Base-by-base conservation (phyloP, 257 asterid genomes). In the Cordia subcordata region DNA sequence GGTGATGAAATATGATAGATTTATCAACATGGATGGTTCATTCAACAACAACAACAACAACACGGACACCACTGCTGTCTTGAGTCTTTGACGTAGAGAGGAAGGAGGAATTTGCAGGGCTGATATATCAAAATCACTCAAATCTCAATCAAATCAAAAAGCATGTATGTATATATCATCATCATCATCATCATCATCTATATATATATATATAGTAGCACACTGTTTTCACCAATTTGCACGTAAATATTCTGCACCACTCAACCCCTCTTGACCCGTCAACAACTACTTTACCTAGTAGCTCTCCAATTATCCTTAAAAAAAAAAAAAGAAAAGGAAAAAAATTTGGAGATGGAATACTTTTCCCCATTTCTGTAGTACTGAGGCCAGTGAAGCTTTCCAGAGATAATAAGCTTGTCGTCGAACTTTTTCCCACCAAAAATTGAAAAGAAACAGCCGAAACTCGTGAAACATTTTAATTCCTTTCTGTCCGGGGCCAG, bases 41-140 rank as follows among this genome's bases (percentile, higher is more conserved):
- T 63, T 71, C 72, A 59, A 55, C 47, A 18, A n/a, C 21, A n/a
- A n/a, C n/a, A n/a, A n/a, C n/a, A n/a, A 44, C 55, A 42, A 42
- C 47, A 42, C 12, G 47, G 47, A 39, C 8, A 39, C 44, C n/a
- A n/a, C n/a, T 49, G 4, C 35, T 20, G n/a, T 22, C 12, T 0
- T 40, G n/a, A n/a, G n/a, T n/a, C n/a, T n/a, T 63, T 64, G 32
- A 16, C 60, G 14, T 52, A 50, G 61, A 62, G 40, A 42, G 53
- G 35, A 15, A 53, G 49, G 49, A 62, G 53, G 73, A 47, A 68
- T 69, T 52, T 47, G 70, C 79, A 69, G 75, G n/a, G 35, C 62
- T 67, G 72, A 76, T 68, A 54, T 58, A 67, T 70, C 74, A 44
- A 57, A 65, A 70, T 77, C 88, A 70, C 75, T 72, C 78, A 54